A percentile compares a stretch with the other conserved stretches of the same genome.
These are phyloP conservation scores for Globisporangium alternatum DNA, from an alignment of 352 stramenopile species.

Conservation along the genomic window DNA sequence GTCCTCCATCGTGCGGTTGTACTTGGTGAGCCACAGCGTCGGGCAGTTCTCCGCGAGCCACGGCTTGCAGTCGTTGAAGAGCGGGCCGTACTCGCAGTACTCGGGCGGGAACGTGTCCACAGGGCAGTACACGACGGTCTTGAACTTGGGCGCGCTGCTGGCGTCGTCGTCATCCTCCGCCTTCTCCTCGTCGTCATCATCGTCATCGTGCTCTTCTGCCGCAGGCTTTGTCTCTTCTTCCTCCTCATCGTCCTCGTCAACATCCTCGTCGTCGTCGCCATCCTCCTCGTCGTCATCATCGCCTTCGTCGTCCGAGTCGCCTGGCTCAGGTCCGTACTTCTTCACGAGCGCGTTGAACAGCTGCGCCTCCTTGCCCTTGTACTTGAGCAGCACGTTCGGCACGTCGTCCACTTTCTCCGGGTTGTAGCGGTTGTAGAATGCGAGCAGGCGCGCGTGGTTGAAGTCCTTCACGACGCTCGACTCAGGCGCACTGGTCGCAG, in stretches of 20 bases:
- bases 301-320: conserved; percentile 67
- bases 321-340: conserved; percentile 83
- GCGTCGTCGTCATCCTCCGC: conserved; percentile 27
- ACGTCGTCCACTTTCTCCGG: conserved; percentile 75
- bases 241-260: conserved; percentile 29
- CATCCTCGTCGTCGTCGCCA: conserved; percentile 21
- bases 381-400: conserved; percentile 60
- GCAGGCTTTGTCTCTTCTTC: conserved; percentile 20
- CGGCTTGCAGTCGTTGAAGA: conserved; percentile 84
- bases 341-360: conserved; percentile 80
- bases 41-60: conserved; percentile 77
- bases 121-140: conserved; percentile 75
- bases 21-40: conserved; percentile 74
- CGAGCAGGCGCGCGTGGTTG: conserved; percentile 62
- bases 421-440: conserved; percentile 87
- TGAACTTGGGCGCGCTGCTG: conserved; percentile 44
- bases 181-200: conserved; percentile 16
- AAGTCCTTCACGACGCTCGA: conserved; percentile 36
- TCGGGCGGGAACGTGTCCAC: conserved; percentile 80
- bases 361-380: conserved; percentile 78
- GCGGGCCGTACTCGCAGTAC: conserved; percentile 84
- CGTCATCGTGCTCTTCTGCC: conserved; percentile 23
- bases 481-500: conserved; percentile 17
- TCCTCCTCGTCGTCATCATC: conserved; percentile 40
- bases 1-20: conserved; percentile 78